Evolutionary conservation across 192 early-diverging fungal species (phyloP), one percentile per base, ranked within the genome.

Genomic region (Jimgerdemannia flammicorona): DNA sequence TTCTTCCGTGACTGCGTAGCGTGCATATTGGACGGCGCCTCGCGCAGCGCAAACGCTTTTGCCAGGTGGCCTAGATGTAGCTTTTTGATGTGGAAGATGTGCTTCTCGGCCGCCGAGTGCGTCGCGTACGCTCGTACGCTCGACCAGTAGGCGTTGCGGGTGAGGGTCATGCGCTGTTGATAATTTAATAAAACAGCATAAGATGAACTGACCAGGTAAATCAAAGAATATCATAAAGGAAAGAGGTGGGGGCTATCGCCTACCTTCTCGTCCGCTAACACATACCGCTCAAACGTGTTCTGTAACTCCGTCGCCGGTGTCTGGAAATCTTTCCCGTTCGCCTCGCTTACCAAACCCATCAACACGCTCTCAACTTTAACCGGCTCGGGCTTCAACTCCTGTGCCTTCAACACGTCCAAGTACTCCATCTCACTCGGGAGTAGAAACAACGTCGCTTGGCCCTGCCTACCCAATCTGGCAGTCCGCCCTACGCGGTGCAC

Each of bases 401-500:
- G 88, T 19, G 84, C 85, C 6, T 88, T 87, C 54, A 95, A 83
- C 66, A 93, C 71, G 44, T 85, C 78, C 40, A 95, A 70, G 70
- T 93, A 95, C 64, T 88, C 91, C 72, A 81, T 86, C 81, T 99
- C 98, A 84, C 91, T 93, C 11, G 98, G 98, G 72, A 97, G 74
- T 20, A 99, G 83, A 75, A 99, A 95, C 41, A 96, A 71, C 14
- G 91, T 77, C 0, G 98, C 96, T 70, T 91, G 87, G 73, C 98
- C 98, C 40, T 90, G 87, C 64, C 93, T 88, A 59, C 98, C 98
- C 8, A 98, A 80, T 75, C 98, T 93, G 29, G 98, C 98, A 19
- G 98, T 99, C 44, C 98, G 91, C 42, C 98, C 98, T 18, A 96
- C 93, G 73, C 98, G 92, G 86, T 99, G 98, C 44, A 99, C 93